Conservation (phyloP, 768 basidiomycete genomes). For the Naganishia antarctica region DNA sequence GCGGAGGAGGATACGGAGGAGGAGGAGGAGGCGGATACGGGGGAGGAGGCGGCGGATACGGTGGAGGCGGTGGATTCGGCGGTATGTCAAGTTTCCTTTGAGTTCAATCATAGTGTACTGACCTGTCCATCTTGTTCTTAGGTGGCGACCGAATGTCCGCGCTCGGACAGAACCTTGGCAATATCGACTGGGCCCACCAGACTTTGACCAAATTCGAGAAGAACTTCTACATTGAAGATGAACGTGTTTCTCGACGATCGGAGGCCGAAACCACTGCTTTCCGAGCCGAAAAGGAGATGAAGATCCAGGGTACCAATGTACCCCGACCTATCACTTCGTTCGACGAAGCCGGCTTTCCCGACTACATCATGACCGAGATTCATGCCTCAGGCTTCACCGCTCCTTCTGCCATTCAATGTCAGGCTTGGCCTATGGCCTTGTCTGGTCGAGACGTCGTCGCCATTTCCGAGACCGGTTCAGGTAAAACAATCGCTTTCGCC, state of each 20-base stretch:
- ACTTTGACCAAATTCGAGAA: slow-evolving; percentile 87
- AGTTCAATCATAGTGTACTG: no score
- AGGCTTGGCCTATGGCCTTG: slow-evolving; percentile 98
- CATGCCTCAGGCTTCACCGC: slow-evolving; percentile 83
- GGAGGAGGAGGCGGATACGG: slow-evolving; percentile 58
- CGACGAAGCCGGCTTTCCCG: slow-evolving; percentile 92
- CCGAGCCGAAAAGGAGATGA: slow-evolving; percentile 76
- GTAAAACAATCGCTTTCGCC: slow-evolving; percentile 97
- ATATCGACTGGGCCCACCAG: slow-evolving; percentile 74
- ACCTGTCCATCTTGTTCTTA: no score
- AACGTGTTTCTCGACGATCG: slow-evolving; percentile 66
- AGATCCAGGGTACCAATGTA: slow-evolving; percentile 81
- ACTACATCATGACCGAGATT: slow-evolving; percentile 90
- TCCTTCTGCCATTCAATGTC: slow-evolving; percentile 95
- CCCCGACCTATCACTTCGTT: slow-evolving; percentile 87
- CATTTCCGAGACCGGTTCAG: slow-evolving; percentile 96
- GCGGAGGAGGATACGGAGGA: slow-evolving; percentile 58
- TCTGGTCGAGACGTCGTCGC: slow-evolving; percentile 84
- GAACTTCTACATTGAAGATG: slow-evolving; percentile 73
- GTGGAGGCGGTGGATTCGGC: slow-evolving; percentile 18
- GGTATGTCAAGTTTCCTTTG: slow-evolving; percentile 26
- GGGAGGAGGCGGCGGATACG: slow-evolving; percentile 16
- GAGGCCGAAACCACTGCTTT: slow-evolving; percentile 89
- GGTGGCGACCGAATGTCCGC: slow-evolving; percentile 59
- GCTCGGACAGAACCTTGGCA: slow-evolving; percentile 74